Evolutionary conservation across 2,329 filamentous ascomycete genomes (phyloP), one percentile per base, ranked within the genome.

Genomic region (Neofusicoccum sp.): DNA sequence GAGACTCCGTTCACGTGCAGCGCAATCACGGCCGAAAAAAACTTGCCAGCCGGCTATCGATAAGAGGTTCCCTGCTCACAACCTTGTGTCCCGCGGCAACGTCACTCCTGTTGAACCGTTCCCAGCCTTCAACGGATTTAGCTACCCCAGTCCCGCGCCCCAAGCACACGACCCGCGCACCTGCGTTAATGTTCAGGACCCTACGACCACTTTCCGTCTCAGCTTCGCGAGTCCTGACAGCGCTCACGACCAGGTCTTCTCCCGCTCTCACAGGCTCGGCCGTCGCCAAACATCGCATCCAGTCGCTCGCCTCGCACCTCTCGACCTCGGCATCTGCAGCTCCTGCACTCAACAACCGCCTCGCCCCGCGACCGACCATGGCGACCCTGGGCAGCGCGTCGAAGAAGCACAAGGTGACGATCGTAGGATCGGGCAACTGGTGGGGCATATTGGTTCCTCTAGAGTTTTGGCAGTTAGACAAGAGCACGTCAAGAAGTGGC

Each of bases 391-490:
- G 76, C 63, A 73, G 82, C 60, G 77, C 84, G 64, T 79, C 80
- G 64, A 89, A 86, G 79, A 92, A 89, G 78, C 92, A 96, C 84
- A 96, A 92, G 82, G 90, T 97, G 71, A 93, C 92, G 64, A 86
- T 99, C 57, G 86, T 99, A 66, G 95, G 95, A 69, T 98, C 93
- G 57, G 95, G 95, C 70, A 99, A 99, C 78, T 99, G 95, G 92
- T 93, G 81, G 63, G 58, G 24, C 62, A 41, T 57, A 43, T 8
- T 26, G 7, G 44, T n/a, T 26, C 28, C 14, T 56, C 28, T 24
- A 56, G 36, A 33, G 34, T 20, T 38, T 34, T 40, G 24, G 33
- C 12, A 36, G 34, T 28, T 33, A 33, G 51, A 43, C n/a, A 6
- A 41, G 28, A 54, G 51, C 26, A 56, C 28, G 24, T 28, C 26